Evolutionary conservation across 768 basidiomycete species (phyloP), one percentile per base, ranked within the genome.

Genomic region (Tylopilus sp.): DNA sequence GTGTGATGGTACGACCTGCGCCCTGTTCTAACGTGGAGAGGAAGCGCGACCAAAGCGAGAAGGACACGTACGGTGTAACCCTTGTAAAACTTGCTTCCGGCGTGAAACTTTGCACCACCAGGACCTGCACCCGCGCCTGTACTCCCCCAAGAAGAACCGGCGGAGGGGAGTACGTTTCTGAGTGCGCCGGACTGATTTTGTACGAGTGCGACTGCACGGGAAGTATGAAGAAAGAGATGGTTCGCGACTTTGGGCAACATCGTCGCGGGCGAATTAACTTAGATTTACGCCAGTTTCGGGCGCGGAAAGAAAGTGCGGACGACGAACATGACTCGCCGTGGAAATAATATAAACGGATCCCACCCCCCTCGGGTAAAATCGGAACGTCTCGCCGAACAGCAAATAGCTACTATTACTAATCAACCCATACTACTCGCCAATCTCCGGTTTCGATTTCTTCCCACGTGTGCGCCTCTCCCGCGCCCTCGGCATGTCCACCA

Each of bases 241-340:
- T 83, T 85, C 26, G 87, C 84, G 71, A 88, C 84, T 70, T 90
- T 89, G 45, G 90, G 89, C 63, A 93, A 73, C 90, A 92, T 92
- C 20, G 58, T 61, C 45, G 58, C 55, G 25, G 4, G n/a, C 31
- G 43, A 36, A 33, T 10, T 47, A 35, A n/a, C n/a, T 26, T 26
- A 26, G 25, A 26, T 26, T 26, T 26, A 26, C 25, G 25, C 25
- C 25, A 26, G 25, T 26, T 26, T 26, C 25, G 25, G 25, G 25
- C 25, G 25, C 4, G 5, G 25, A 26, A 26, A 11, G 33, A 35
- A 35, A 33, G 31, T 33, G 31, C 15, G 15, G 13, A 17, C 13
- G 31, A 18, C 15, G 18, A 1, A 11, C 3, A 52, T 31, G 11
- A 33, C 31, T 13, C 31, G 12, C 25, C 31, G 31, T 15, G 31